Conservation (phyloP, 371 early-diverging fungal species). For the Circinella umbellata region DNA sequence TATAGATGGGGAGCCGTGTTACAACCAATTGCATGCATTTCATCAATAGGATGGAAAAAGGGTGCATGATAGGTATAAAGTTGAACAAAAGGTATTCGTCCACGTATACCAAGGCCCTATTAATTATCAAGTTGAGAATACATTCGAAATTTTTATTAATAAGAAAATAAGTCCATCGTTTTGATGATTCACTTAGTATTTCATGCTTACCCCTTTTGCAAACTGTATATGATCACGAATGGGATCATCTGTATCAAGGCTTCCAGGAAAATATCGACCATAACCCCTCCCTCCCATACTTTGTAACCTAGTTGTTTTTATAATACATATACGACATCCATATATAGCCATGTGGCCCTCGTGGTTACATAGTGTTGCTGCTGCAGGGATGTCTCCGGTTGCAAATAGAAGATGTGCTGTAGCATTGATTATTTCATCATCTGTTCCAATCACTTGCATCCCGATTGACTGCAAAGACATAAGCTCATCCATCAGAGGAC, state of each 20-base stretch:
- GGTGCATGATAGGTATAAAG: no score
- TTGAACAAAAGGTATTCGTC: no score
- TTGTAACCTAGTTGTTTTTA: neutral
- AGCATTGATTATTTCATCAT: neutral
- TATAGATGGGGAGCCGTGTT: no score
- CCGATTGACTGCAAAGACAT: neutral
- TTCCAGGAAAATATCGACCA: neutral
- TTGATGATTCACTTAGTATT: no score
- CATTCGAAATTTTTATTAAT: no score
- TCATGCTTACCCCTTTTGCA: no score
- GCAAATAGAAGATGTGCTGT: slow-evolving; percentile 12
- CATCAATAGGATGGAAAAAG: no score
- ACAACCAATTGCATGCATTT: no score
- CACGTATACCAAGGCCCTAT: no score
- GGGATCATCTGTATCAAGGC: neutral
- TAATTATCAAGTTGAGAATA: no score
- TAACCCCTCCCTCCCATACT: neutral
- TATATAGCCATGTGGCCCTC: slow-evolving; percentile 2
- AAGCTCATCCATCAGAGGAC: slow-evolving; percentile 6
- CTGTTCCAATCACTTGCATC: neutral
- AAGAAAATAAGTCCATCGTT: no score
- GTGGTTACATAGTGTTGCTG: slow-evolving; percentile 1
- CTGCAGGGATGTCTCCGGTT: slow-evolving; percentile 17
- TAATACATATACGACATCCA: slow-evolving; percentile 13
- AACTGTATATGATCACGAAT: neutral